Conservation (phyloP, 495 filamentous ascomycete genomes). For the Aspergillus sclerotiicarbonarius region DNA sequence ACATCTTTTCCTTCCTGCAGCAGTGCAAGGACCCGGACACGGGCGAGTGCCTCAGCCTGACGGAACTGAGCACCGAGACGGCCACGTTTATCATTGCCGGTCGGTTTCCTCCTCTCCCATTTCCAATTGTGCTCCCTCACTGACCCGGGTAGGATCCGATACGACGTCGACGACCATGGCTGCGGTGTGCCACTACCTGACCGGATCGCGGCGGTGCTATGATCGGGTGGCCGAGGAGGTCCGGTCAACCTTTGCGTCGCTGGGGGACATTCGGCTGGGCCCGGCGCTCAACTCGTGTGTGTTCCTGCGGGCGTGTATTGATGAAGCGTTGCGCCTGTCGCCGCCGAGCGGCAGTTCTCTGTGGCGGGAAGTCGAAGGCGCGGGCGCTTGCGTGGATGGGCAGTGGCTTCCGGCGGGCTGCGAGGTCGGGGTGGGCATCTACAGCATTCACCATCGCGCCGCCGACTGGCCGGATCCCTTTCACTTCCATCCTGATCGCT, state of each 20-base stretch:
- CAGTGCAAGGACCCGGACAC: background rate
- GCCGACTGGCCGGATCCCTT: constrained; percentile 41
- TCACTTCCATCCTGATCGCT: constrained; percentile 32
- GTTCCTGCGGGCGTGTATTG: constrained; percentile 53
- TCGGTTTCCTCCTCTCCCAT: background rate
- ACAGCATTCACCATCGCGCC: constrained; percentile 45
- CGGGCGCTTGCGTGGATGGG: constrained; percentile 44
- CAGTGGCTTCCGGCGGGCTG: constrained; percentile 35
- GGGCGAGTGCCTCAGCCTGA: background rate
- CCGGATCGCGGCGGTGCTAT: constrained; percentile 34
- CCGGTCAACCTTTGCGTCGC: constrained; percentile 31
- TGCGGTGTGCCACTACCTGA: constrained; percentile 51
- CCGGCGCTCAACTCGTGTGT: constrained; percentile 35
- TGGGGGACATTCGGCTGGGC: constrained; percentile 43
- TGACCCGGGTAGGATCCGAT: constrained; percentile 11
- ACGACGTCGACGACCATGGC: constrained; percentile 26
- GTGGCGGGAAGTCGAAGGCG: constrained; percentile 42
- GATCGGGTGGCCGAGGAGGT: constrained; percentile 38
- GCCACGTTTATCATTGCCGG: background rate
- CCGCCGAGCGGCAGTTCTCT: constrained; percentile 49
- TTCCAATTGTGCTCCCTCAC: background rate
- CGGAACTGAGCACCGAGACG: background rate
- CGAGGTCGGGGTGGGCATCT: constrained; percentile 40
- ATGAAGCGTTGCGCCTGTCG: constrained; percentile 56
- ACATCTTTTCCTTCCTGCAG: background rate